Percentiles rank a stretch among this genome's conserved stretches.
Conservation (phyloP, 2,329 filamentous ascomycete genomes). For the Ophiostoma sp. region DNA sequence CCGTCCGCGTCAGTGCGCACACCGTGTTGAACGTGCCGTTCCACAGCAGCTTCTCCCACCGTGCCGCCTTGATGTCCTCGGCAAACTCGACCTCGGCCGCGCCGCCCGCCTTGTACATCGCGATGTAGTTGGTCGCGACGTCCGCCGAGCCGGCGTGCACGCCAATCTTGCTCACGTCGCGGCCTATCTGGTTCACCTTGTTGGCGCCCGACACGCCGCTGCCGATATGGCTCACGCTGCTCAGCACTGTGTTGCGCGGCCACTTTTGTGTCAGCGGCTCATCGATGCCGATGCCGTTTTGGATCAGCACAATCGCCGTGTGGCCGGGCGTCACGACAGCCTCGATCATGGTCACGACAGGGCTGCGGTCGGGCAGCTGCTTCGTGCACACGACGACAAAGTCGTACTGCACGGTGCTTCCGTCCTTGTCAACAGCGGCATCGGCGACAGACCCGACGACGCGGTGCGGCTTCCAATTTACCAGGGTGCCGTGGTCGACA, state of each 20-base stretch:
- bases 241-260: conserved; percentile 25
- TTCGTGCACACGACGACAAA: conserved; percentile 67
- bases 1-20: conserved; percentile 25
- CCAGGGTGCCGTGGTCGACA: conserved; percentile 23
- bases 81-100: conserved; percentile 18
- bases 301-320: conserved; percentile 60
- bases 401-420: conserved; percentile 38
- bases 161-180: conserved; percentile 25
- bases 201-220: conserved; percentile 22
- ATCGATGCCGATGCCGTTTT: conserved; percentile 69
- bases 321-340: conserved; percentile 50
- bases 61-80: conserved; percentile 23
- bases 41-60: conserved; percentile 28
- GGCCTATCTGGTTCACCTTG: conserved; percentile 21
- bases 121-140: not conserved
- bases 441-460: conserved; percentile 36
- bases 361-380: conserved; percentile 59
- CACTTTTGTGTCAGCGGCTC: conserved; percentile 38
- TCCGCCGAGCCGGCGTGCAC: not conserved
- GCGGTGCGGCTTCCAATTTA: conserved; percentile 21
- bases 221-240: conserved; percentile 26
- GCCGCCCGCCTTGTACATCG: conserved; percentile 23
- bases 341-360: conserved; percentile 53
- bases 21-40: conserved; percentile 26
- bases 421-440: not conserved